Conservation (phyloP, 768 basidiomycete genomes). For the Pluteus cervinus region DNA sequence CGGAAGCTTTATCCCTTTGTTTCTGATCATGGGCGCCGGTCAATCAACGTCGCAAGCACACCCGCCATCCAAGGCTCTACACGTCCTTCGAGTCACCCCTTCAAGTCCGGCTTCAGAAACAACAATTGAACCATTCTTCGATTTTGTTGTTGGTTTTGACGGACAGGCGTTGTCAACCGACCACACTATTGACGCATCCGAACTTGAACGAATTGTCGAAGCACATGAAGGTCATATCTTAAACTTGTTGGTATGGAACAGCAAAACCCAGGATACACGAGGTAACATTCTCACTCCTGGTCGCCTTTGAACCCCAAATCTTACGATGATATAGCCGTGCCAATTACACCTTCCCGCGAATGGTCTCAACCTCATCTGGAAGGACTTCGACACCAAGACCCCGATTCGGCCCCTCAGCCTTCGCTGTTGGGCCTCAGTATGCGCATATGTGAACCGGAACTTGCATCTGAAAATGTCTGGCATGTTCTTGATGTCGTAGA, state of each 20-base stretch:
- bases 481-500: constrained; percentile 96
- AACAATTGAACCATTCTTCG: constrained; percentile 88
- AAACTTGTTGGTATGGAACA: constrained; percentile 78
- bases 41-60: constrained; percentile 57
- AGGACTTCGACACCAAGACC: constrained; percentile 29
- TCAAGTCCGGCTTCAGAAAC: constrained; percentile 85
- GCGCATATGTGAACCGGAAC: constrained; percentile 87
- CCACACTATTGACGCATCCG: constrained; percentile 57
- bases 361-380: constrained; percentile 58
- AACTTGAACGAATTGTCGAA: constrained; percentile 79
- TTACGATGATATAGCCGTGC: constrained; percentile 60
- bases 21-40: constrained; percentile 57
- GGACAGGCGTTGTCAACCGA: constrained; percentile 51
- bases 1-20: too few species aligned
- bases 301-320: constrained; percentile 5
- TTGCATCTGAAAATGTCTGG: constrained; percentile 92
- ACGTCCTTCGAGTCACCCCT: constrained; percentile 86
- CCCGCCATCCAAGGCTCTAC: constrained; percentile 60
- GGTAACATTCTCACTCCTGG: constrained; percentile 33
- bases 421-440: constrained; percentile 92
- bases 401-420: constrained; percentile 52
- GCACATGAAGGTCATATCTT: constrained; percentile 66
- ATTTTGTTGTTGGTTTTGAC: constrained; percentile 91
- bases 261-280: constrained; percentile 67
- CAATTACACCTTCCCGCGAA: constrained; percentile 75